Percentiles rank a stretch among this genome's conserved stretches.
Conservation (phyloP, 2,329 filamentous ascomycete species). For the Phaeosphaeria sp. region DNA sequence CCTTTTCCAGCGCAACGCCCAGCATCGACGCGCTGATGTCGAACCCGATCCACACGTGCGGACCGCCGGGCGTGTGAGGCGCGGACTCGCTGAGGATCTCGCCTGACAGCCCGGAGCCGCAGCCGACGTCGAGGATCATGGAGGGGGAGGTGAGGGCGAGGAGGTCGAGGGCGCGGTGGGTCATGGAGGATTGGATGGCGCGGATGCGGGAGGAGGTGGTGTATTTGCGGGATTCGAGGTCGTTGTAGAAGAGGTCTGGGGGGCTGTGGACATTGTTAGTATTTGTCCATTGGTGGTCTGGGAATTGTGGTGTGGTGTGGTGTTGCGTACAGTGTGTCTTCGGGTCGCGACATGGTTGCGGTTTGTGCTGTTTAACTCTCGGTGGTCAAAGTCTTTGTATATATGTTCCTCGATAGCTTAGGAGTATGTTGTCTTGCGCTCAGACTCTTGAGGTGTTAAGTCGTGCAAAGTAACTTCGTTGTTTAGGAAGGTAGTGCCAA, state of each 20-base stretch:
- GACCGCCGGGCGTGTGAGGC: constrained; percentile 70
- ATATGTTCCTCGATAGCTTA: not conserved
- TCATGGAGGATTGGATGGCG: constrained; percentile 95
- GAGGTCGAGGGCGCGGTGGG: constrained; percentile 87
- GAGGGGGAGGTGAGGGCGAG: constrained; percentile 81
- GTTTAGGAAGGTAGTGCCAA: constrained; percentile 13
- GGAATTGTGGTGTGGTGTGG: constrained; percentile 11
- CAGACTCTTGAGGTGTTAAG: no score
- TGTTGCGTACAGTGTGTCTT: constrained; percentile 81
- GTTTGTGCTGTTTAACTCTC: constrained; percentile 1
- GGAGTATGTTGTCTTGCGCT: no score
- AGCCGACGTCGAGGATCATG: constrained; percentile 94
- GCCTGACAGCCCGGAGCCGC: constrained; percentile 91
- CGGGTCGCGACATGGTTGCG: constrained; percentile 88
- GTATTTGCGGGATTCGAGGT: constrained; percentile 94
- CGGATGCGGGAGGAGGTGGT: constrained; percentile 95
- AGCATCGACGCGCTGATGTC: constrained; percentile 96
- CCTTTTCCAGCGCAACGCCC: constrained; percentile 88
- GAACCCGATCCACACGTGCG: constrained; percentile 97
- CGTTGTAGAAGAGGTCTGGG: constrained; percentile 97
- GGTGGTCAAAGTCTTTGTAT: not conserved
- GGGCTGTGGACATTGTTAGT: constrained; percentile 62
- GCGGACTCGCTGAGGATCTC: constrained; percentile 83
- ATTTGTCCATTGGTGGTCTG: constrained; percentile 13
- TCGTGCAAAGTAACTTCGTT: no score